phyloP scores from a whole-genome alignment of 2,329 filamentous ascomycete genomes.

The Colletotrichum incanum region DNA sequence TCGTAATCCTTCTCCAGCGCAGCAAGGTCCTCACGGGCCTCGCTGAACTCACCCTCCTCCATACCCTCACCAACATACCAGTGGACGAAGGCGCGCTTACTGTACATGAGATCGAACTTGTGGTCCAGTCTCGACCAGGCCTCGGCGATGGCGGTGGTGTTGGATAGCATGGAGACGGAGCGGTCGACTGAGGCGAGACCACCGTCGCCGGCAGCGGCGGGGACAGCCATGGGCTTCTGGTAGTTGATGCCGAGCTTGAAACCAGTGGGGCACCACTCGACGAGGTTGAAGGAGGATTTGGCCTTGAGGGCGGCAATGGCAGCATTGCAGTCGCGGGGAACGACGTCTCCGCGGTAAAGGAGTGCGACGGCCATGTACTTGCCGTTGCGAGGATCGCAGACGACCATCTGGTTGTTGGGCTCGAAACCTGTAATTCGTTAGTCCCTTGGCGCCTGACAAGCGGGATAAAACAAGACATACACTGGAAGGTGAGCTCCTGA shows the following conservation, averaged over 20 bases:
- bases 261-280: slow-evolving; percentile 83
- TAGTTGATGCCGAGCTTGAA: slow-evolving; percentile 86
- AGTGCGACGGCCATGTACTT: slow-evolving; percentile 85
- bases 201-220: slow-evolving; percentile 67
- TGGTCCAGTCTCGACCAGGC: slow-evolving; percentile 81
- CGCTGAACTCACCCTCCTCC: slow-evolving; percentile 92
- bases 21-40: slow-evolving; percentile 88
- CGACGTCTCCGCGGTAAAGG: slow-evolving; percentile 80
- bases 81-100: slow-evolving; percentile 83
- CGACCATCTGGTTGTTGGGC: slow-evolving; percentile 85
- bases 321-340: slow-evolving; percentile 78
- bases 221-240: slow-evolving; percentile 76
- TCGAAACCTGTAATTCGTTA: slow-evolving; percentile 73
- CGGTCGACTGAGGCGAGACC: slow-evolving; percentile 75
- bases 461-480: slow-evolving; percentile 60
- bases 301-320: slow-evolving; percentile 79
- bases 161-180: slow-evolving; percentile 80
- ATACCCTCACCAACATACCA: slow-evolving; percentile 92
- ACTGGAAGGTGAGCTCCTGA: slow-evolving; percentile 81
- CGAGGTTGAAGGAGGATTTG: slow-evolving; percentile 80
- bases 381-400: slow-evolving; percentile 81
- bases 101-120: slow-evolving; percentile 86
- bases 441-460: slow-evolving; percentile 19
- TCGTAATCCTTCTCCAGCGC: slow-evolving; percentile 91
- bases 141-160: slow-evolving; percentile 82